Percentiles rank a stretch among this genome's conserved stretches.
Conservation (phyloP, 345 rosid genomes). For the Odontarrhena argentea region DNA sequence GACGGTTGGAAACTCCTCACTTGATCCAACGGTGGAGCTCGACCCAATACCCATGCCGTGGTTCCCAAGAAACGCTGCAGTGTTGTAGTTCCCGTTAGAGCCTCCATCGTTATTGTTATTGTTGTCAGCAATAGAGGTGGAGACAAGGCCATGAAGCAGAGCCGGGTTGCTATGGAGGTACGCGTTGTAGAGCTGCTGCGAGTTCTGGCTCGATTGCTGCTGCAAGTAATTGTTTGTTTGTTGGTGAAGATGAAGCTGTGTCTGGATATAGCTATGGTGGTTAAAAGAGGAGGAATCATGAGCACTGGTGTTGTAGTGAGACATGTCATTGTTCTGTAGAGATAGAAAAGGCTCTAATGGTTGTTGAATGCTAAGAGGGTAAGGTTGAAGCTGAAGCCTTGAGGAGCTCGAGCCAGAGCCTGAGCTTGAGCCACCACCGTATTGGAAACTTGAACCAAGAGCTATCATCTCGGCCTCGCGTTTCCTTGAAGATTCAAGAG, state of each 20-base stretch:
- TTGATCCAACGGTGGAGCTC: slow-evolving; percentile 49
- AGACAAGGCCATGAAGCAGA: slow-evolving; percentile 64
- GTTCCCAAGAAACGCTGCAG: slow-evolving; percentile 56
- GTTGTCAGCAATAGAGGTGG: slow-evolving; percentile 40
- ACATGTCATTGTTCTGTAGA: slow-evolving; percentile 71
- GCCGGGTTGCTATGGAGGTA: slow-evolving; percentile 71
- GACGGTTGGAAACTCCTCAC: slow-evolving; percentile 65
- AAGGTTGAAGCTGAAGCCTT: slow-evolving; percentile 60
- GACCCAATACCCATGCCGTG: slow-evolving; percentile 59
- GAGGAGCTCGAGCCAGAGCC: slow-evolving; percentile 53
- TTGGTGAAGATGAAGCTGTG: slow-evolving; percentile 79
- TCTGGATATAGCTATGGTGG: slow-evolving; percentile 58
- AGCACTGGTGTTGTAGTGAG: slow-evolving; percentile 51
- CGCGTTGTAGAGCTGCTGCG: slow-evolving; percentile 64
- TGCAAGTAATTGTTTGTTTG: slow-evolving; percentile 54
- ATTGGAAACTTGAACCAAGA: slow-evolving; percentile 63
- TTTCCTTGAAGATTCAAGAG: slow-evolving; percentile 79
- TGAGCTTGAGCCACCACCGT: slow-evolving; percentile 53
- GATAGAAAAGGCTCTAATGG: slow-evolving; percentile 70
- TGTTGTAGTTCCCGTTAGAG: slow-evolving; percentile 39
- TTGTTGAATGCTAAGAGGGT: slow-evolving; percentile 65
- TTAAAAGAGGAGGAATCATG: slow-evolving; percentile 66
- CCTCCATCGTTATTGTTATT: slow-evolving; percentile 32
- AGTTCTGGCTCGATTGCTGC: slow-evolving; percentile 51
- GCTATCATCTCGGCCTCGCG: slow-evolving; percentile 86